Evolutionary conservation across 768 basidiomycete genomes (phyloP).

Genomic region (Hydnomerulius pinastri): DNA sequence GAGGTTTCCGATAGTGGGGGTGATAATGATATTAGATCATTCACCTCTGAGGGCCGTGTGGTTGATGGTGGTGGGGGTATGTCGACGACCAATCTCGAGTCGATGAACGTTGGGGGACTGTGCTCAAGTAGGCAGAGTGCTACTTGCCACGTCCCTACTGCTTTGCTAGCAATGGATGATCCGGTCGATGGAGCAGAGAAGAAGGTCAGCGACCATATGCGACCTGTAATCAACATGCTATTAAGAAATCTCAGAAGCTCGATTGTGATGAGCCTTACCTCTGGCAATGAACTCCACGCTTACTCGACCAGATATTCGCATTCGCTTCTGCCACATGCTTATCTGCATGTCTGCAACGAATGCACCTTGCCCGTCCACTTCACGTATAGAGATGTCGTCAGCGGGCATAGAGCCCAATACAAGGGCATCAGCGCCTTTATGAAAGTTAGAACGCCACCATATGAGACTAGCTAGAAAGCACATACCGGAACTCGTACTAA

Average conservation of each 20-base stretch:
- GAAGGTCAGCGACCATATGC: constrained; percentile 29
- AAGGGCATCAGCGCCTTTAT: constrained; percentile 48
- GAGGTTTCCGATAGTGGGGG: neutral
- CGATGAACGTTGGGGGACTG: constrained; percentile 59
- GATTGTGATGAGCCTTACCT: constrained; percentile 29
- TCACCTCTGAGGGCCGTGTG: neutral
- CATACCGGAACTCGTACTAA: constrained; percentile 16
- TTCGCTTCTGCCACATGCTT: constrained; percentile 67
- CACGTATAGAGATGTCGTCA: constrained; percentile 58
- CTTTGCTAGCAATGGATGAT: neutral
- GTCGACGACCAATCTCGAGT: constrained; percentile 51
- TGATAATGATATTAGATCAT: constrained; percentile 11
- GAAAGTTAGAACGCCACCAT: neutral
- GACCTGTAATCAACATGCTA: constrained; percentile 13
- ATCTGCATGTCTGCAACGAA: constrained; percentile 51
- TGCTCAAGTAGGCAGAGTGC: constrained; percentile 53
- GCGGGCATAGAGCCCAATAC: constrained; percentile 44
- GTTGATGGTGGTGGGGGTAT: constrained; percentile 26
- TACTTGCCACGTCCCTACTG: constrained; percentile 40
- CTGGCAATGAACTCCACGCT: constrained; percentile 66
- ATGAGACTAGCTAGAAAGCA: neutral
- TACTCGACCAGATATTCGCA: constrained; percentile 60
- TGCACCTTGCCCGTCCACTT: constrained; percentile 49
- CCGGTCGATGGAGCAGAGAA: constrained; percentile 14
- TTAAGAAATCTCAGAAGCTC: too few species aligned